These are phyloP conservation scores for Pseudogymnoascus sp. DNA, from an alignment of 2,329 filamentous ascomycete genomes.

Conservation along the genomic window DNA sequence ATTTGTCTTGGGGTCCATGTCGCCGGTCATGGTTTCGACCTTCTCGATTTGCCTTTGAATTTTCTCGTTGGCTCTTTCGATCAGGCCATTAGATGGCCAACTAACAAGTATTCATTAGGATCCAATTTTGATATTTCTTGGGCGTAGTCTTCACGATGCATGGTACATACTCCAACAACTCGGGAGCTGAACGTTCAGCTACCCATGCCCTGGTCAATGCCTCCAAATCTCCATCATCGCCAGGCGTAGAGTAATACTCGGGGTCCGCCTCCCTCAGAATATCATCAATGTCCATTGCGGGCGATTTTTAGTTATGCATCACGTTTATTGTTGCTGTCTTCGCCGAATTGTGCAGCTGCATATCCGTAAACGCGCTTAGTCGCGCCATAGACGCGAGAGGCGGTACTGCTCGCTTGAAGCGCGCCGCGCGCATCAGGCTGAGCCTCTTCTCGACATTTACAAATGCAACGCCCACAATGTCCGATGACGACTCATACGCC, in stretches of 20 bases:
- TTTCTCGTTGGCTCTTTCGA: slow-evolving; percentile 71
- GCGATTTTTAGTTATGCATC: neutral
- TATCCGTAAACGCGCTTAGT: neutral
- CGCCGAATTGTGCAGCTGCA: neutral
- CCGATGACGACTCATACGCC: neutral
- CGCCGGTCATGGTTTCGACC: slow-evolving; percentile 69
- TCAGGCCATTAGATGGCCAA: slow-evolving; percentile 61
- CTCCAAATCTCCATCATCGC: slow-evolving; percentile 56
- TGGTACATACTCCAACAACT: slow-evolving; percentile 64
- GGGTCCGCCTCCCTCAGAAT: slow-evolving; percentile 68
- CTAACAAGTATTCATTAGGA: slow-evolving; percentile 27
- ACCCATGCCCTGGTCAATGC: slow-evolving; percentile 87
- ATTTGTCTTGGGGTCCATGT: slow-evolving; percentile 83
- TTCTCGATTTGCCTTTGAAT: slow-evolving; percentile 61
- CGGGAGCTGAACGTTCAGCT: slow-evolving; percentile 80
- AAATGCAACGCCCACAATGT: neutral
- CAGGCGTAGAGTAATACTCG: slow-evolving; percentile 39
- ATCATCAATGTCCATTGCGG: slow-evolving; percentile 69
- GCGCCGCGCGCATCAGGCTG: neutral
- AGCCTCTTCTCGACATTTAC: neutral
- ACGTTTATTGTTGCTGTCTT: neutral
- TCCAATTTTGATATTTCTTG: slow-evolving; percentile 11
- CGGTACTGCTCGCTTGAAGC: neutral
- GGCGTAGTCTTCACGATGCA: neutral
- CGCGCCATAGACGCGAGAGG: neutral